Base-by-base conservation (phyloP, 805 yeast species). In the Saccharomycopsis sp. region DNA sequence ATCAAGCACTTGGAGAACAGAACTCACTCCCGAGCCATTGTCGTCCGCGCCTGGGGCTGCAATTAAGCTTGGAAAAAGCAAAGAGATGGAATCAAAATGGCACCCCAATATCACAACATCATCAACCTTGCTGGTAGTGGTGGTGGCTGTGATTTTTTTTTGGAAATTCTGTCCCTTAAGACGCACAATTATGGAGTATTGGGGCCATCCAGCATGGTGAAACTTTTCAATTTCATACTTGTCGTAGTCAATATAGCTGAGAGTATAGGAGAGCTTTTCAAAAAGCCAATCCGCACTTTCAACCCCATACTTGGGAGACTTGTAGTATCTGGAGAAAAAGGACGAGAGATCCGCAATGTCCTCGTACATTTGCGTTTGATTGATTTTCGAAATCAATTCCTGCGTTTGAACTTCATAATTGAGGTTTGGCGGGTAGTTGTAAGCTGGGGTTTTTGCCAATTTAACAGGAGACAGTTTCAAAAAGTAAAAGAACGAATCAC, bases 11-110 rank as follows among this genome's bases (percentile, higher is more conserved):
- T 87, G 94, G 41, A 87, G 59, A 23, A 74, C 71, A 2, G 94
- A 80, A 3, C 80, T 77, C 4, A 88, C 80, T 7, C 96, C 97
- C 3, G 88, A 75, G 2, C 95, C 94, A 58, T 88, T 83, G 56
- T 89, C 97, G 56, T 89, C 97, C 3, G 95, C 96, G 2, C 97
- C 97, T 1, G 96, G 96, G 0, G 95, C 85, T 18, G 75, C 68
- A 49, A 81, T 55, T 15, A 76, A 48, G 33, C 67, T 67, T 7
- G 95, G 96, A 42, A 83, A 67, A 32, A 83, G 50, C 41, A 84
- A 64, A 56, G 85, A 86, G 48, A 79, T 69, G 2, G 94, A 80
- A 57, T 89, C 97, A 55, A 80, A 83, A 61, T 89, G 97, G 19
- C 94, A 82, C 1, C 96, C 96, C 30, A 89, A 71, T 12, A 89